Percentiles rank a stretch among this genome's conserved stretches.
phyloP scores from a whole-genome alignment of 148 eudicot genomes.

The Persicaria tinctoria region DNA sequence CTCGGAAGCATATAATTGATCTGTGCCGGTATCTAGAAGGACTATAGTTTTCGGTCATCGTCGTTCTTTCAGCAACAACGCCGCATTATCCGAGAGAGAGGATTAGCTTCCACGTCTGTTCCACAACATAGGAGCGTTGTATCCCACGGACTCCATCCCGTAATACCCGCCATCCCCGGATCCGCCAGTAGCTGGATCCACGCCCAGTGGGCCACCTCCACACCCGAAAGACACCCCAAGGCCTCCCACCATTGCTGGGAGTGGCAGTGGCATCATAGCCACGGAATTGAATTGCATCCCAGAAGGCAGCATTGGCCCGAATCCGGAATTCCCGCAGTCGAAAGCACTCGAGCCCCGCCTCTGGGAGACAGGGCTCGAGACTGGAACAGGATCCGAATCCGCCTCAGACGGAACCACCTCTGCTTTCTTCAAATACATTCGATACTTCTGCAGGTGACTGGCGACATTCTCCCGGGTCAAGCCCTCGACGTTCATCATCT shows the following conservation, averaged over 20 bases:
- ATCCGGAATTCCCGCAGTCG: background rate
- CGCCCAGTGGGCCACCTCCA: slow-evolving; percentile 1
- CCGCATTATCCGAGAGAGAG: background rate
- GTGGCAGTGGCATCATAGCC: slow-evolving; percentile 10
- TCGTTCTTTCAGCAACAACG: background rate
- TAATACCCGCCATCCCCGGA: background rate
- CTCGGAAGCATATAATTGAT: slow-evolving; percentile 1
- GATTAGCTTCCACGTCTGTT: background rate
- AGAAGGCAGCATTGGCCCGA: background rate
- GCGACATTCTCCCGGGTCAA: slow-evolving; percentile 47
- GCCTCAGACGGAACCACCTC: slow-evolving; percentile 9
- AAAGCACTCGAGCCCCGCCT: background rate
- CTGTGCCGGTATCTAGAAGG: background rate
- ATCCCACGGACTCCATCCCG: slow-evolving; percentile 7
- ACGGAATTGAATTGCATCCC: slow-evolving; percentile 1
- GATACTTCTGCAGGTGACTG: slow-evolving; percentile 45
- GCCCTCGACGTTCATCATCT: slow-evolving; percentile 47
- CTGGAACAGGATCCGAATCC: background rate
- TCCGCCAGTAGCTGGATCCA: background rate
- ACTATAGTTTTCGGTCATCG: background rate
- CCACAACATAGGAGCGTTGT: slow-evolving; percentile 4
- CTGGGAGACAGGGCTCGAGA: background rate
- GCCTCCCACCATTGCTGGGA: background rate
- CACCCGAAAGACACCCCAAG: background rate
- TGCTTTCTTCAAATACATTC: slow-evolving; percentile 35